phyloP scores from a whole-genome alignment of 2,329 filamentous ascomycete genomes.

The Malbranchea zuffiana region DNA sequence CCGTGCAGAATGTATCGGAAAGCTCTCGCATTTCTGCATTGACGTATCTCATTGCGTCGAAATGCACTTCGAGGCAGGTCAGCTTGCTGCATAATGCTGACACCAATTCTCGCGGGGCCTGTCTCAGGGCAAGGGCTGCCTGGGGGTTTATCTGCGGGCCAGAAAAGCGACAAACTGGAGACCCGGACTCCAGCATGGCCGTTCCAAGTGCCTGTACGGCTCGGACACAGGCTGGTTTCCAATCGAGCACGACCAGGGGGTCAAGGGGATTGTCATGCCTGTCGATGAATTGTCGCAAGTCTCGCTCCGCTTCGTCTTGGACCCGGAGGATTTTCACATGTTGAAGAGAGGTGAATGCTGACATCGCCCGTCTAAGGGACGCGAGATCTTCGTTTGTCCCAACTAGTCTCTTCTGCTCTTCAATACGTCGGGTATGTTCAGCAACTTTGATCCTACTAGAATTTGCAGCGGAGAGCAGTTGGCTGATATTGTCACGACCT shows the following conservation, averaged over 20 bases:
- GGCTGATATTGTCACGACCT: constrained; percentile 15
- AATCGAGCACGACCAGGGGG: constrained; percentile 44
- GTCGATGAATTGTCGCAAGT: constrained; percentile 43
- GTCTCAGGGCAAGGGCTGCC: constrained; percentile 43
- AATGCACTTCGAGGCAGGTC: constrained; percentile 53
- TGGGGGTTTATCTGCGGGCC: constrained; percentile 53
- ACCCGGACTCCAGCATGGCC: constrained; percentile 46
- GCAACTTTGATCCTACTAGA: constrained; percentile 14
- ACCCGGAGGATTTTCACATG: constrained; percentile 55
- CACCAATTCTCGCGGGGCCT: constrained; percentile 39
- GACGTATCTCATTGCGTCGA: constrained; percentile 48
- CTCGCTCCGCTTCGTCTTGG: constrained; percentile 48
- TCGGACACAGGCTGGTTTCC: constrained; percentile 53
- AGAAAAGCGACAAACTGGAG: constrained; percentile 49
- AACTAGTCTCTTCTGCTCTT: constrained; percentile 38
- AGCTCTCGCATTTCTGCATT: constrained; percentile 48
- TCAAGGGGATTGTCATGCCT: constrained; percentile 36
- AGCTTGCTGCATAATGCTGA: constrained; percentile 45
- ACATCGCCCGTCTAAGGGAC: constrained; percentile 45
- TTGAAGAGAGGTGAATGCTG: constrained; percentile 49
- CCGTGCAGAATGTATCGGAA: constrained; percentile 45
- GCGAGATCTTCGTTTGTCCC: constrained; percentile 41
- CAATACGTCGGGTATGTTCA: constrained; percentile 23
- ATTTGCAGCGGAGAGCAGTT: constrained; percentile 14
- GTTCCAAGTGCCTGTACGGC: constrained; percentile 48